These are phyloP conservation scores for Clarireedia sp. DNA, from an alignment of 2,329 filamentous ascomycete species.

Conservation along the genomic window DNA sequence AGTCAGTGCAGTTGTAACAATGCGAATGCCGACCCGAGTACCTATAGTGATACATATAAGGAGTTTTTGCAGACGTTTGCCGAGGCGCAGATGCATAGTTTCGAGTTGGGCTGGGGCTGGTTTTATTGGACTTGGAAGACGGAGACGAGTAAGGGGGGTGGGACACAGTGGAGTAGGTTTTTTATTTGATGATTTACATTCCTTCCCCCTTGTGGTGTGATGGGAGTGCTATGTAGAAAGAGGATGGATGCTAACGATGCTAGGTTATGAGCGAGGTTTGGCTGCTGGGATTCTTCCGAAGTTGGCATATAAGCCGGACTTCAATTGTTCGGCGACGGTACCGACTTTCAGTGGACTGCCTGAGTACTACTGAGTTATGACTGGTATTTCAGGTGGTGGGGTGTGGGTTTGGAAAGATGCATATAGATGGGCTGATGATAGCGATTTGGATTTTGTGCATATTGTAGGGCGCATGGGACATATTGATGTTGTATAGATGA, in stretches of 20 bases:
- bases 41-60: slow-evolving; percentile 71
- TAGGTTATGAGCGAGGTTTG: slow-evolving; percentile 7
- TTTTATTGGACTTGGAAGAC: slow-evolving; percentile 99
- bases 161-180: slow-evolving; percentile 66
- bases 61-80: slow-evolving; percentile 82
- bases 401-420: background rate
- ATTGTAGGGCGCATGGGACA: background rate
- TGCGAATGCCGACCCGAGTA: slow-evolving; percentile 65
- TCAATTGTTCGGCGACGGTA: slow-evolving; percentile 52
- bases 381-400: background rate
- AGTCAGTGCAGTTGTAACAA: slow-evolving; percentile 61
- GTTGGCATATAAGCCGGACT: slow-evolving; percentile 63
- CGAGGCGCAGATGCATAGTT: slow-evolving; percentile 90
- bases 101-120: slow-evolving; percentile 93
- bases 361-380: slow-evolving; percentile 39
- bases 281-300: slow-evolving; percentile 63
- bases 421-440: background rate
- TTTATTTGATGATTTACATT: slow-evolving; percentile 41
- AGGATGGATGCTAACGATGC: background rate
- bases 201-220: slow-evolving; percentile 47
- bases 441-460: background rate
- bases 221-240: slow-evolving; percentile 29
- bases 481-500: background rate
- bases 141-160: slow-evolving; percentile 48
- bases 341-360: slow-evolving; percentile 46